A percentile compares a stretch with the other conserved stretches of the same genome.
These are phyloP conservation scores for Quercus tomentella DNA, from an alignment of 331 rosid genomes.

Conservation along the genomic window DNA sequence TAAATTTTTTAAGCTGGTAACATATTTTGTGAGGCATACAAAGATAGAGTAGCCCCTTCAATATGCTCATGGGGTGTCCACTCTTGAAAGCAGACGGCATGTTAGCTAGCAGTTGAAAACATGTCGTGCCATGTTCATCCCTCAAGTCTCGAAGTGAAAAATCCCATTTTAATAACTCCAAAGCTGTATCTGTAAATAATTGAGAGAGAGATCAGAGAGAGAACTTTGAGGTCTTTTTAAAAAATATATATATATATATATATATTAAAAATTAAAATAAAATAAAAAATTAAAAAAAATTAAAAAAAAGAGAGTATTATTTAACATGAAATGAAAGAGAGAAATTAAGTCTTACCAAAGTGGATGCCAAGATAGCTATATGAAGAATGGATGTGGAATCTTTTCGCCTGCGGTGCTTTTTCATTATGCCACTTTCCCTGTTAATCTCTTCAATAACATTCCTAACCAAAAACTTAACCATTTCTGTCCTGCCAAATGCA, in stretches of 20 bases:
- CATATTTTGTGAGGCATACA: conserved; percentile 4
- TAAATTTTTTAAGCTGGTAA: neutral
- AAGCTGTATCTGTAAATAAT: conserved; percentile 25
- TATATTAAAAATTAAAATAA: too few species aligned
- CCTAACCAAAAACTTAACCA: neutral
- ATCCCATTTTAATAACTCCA: conserved; percentile 5
- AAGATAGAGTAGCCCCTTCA: conserved; percentile 15
- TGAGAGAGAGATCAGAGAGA: neutral
- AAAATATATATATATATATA: too few species aligned
- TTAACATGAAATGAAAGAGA: neutral
- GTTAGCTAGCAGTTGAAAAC: conserved; percentile 33
- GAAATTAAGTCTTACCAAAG: neutral
- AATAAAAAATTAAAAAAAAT: too few species aligned
- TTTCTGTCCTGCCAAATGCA: neutral
- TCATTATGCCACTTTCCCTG: too few species aligned
- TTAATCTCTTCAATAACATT: too few species aligned
- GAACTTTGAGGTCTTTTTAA: neutral
- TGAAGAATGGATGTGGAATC: neutral
- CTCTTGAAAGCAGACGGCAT: conserved; percentile 37
- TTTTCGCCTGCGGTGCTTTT: neutral
- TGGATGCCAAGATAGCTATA: neutral
- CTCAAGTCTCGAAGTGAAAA: neutral
- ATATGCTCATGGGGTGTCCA: conserved; percentile 16
- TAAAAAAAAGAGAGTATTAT: neutral
- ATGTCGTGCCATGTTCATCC: conserved; percentile 19